Evolutionary conservation across 441 rosid species (phyloP).

Genomic region (Gossypium davidsonii): DNA sequence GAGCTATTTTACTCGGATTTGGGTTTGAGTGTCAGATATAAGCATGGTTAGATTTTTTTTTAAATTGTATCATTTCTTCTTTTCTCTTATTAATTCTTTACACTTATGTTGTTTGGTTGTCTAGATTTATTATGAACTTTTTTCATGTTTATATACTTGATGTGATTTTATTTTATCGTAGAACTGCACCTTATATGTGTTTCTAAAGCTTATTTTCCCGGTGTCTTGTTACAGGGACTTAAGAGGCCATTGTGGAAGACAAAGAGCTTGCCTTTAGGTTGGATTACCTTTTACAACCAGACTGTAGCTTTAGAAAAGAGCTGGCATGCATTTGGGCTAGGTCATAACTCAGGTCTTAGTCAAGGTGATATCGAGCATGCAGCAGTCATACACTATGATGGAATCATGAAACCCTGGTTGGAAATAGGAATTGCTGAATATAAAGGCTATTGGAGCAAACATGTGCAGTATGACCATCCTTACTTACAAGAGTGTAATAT

Average conservation of each 20-base stretch:
- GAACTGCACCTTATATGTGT: background rate
- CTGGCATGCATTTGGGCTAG: constrained; percentile 78
- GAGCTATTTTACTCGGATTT: background rate
- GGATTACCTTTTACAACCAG: constrained; percentile 61
- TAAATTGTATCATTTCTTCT: background rate
- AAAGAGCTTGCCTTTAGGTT: constrained; percentile 74
- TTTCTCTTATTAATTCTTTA: background rate
- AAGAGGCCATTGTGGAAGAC: constrained; percentile 60
- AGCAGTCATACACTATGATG: constrained; percentile 76
- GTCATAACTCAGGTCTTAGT: constrained; percentile 44
- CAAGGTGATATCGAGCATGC: constrained; percentile 45
- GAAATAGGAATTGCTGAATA: constrained; percentile 56
- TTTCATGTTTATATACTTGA: background rate
- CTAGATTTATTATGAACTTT: background rate
- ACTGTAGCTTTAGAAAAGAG: constrained; percentile 50
- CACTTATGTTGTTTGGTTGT: background rate
- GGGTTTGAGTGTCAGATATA: too few species aligned
- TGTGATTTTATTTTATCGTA: background rate
- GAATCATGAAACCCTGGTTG: constrained; percentile 85
- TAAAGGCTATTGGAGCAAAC: constrained; percentile 66
- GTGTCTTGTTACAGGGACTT: constrained; percentile 47
- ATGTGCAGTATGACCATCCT: constrained; percentile 48
- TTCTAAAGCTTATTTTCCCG: constrained; percentile 9
- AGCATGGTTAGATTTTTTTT: too few species aligned
- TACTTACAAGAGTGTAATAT: constrained; percentile 76